Percentiles rank a stretch among this genome's conserved stretches.
These are phyloP conservation scores for Backusella psychrophila DNA, from an alignment of 192 early-diverging fungal genomes.

Conservation along the genomic window DNA sequence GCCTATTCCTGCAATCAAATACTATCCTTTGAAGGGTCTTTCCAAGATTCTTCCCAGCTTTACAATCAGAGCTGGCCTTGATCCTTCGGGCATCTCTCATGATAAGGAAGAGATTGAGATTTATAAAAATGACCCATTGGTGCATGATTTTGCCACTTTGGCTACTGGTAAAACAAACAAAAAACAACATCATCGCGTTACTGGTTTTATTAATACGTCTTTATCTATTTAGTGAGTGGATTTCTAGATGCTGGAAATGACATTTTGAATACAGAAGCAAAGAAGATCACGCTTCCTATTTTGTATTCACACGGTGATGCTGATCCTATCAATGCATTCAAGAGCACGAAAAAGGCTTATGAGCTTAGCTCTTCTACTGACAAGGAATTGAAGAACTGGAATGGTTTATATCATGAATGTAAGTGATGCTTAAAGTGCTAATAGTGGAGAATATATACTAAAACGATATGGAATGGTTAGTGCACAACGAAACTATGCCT, in stretches of 20 bases:
- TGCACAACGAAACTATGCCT: not conserved
- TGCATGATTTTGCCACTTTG: conserved; percentile 48
- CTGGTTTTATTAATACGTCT: not conserved
- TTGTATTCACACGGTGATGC: conserved; percentile 51
- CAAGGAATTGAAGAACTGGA: conserved; percentile 35
- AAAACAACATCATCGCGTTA: not conserved
- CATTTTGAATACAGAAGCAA: conserved; percentile 30
- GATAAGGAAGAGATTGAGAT: conserved; percentile 41
- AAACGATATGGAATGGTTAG: not conserved
- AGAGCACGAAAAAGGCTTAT: conserved; percentile 37
- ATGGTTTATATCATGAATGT: conserved; percentile 40
- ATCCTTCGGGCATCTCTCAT: conserved; percentile 42
- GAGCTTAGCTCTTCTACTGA: conserved; percentile 38
- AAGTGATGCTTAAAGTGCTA: conserved; percentile 4
- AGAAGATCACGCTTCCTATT: conserved; percentile 44
- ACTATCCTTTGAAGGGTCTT: conserved; percentile 23
- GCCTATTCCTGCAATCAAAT: conserved; percentile 36
- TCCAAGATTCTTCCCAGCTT: conserved; percentile 45
- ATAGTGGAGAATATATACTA: not conserved
- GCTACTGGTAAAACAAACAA: conserved; percentile 33
- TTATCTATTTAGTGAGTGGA: conserved; percentile 35
- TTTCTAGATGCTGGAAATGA: conserved; percentile 51
- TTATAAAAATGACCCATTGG: conserved; percentile 55
- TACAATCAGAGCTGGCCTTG: conserved; percentile 37
- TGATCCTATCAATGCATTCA: conserved; percentile 44